These are phyloP conservation scores for Russula abietina DNA, from an alignment of 768 basidiomycete species.

Conservation along the genomic window DNA sequence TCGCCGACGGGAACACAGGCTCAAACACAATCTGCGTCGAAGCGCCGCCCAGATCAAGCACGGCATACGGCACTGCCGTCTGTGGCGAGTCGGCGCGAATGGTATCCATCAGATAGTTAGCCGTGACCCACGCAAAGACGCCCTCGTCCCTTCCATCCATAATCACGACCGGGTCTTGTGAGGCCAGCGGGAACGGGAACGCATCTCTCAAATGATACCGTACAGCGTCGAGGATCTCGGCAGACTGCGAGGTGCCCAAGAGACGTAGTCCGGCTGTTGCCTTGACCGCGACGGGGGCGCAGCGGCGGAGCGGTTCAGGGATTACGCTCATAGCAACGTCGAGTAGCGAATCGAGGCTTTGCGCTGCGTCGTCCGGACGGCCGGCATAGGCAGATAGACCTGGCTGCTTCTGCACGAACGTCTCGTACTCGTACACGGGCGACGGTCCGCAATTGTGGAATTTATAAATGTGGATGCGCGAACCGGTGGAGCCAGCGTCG, in stretches of 20 bases:
- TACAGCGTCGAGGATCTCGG: constrained; percentile 73
- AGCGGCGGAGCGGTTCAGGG: constrained; percentile 54
- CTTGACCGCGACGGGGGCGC: constrained; percentile 87
- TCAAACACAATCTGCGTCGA: constrained; percentile 98
- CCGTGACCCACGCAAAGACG: constrained; percentile 98
- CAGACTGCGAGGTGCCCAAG: constrained; percentile 54
- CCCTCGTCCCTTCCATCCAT: constrained; percentile 98
- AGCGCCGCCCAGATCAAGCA: constrained; percentile 93
- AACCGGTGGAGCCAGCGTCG: constrained; percentile 96
- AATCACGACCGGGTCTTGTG: constrained; percentile 65
- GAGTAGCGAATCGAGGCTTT: constrained; percentile 70
- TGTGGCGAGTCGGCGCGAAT: constrained; percentile 50
- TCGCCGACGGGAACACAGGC: constrained; percentile 52
- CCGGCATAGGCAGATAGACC: constrained; percentile 65
- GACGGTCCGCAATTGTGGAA: constrained; percentile 84
- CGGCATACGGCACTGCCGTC: constrained; percentile 64
- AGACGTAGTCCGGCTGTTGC: constrained; percentile 86
- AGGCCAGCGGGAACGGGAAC: constrained; percentile 66
- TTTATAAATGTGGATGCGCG: constrained; percentile 97
- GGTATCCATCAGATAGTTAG: constrained; percentile 82
- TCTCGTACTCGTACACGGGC: constrained; percentile 85
- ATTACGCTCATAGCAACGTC: constrained; percentile 77
- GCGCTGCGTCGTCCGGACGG: constrained; percentile 64
- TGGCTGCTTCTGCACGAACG: constrained; percentile 75
- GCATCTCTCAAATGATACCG: constrained; percentile 45